Base-by-base conservation (phyloP, 768 basidiomycete species). In the Hemileccinum rubropunctum region DNA sequence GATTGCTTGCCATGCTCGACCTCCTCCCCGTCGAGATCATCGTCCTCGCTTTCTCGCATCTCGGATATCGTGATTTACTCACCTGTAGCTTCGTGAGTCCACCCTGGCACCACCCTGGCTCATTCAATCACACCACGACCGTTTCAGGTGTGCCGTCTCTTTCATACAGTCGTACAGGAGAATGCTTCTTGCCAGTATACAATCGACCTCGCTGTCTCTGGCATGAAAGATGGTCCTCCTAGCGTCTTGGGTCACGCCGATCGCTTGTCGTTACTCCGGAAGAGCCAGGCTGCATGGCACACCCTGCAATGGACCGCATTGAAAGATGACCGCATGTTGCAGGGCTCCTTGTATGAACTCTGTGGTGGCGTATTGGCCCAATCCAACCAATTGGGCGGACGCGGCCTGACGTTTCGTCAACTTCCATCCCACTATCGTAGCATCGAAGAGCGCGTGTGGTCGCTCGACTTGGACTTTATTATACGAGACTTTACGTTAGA, bases 401-500 rank as follows among this genome's bases (percentile, higher is more conserved):
- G 57, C 4, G 57, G 58, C 1, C 64, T 84, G 30, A 57, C 55
- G 14, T 81, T 83, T 57, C 63, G 65, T 47, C 73, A 73, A 43
- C 71, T 84, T 11, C 79, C 82, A 15, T 83, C 82, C 9, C 58
- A 59, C 23, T 62, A 69, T 42, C 76, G 79, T 20, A 67, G 61
- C n/a, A 80, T 83, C 50, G 57, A 74, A 44, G 70, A 74, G 42
- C 67, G 66, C 33, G 57, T 65, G 14, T 83, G 82, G 82, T 61
- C 62, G 6, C 50, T 79, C 15, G 60, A 67, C 18, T 30, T 70
- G 47, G 68, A 67, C 4, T 54, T 77, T 32, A 32, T 52, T 14
- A 57, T 82, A 12, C 73, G 78, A n/a, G 83, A 84, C 56, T 83
- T 83, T 54, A 73, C 72, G 7, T 76, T 88, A 71, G 86, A 88